phyloP scores from a whole-genome alignment of 805 yeast genomes.

The Lachancea sp. region DNA sequence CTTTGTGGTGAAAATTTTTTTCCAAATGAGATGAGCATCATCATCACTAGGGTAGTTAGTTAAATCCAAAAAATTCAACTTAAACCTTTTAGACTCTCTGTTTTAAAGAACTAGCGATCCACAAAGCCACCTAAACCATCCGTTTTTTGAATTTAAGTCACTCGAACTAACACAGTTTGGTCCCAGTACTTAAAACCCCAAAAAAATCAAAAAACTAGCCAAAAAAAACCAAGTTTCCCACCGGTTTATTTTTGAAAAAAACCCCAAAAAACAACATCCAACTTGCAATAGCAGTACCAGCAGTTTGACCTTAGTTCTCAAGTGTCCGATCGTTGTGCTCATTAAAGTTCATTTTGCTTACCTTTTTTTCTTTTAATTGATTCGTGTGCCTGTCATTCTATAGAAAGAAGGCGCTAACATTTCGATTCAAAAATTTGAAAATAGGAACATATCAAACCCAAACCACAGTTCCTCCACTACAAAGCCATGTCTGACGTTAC shows the following conservation, averaged over 20 bases:
- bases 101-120: conserved; percentile 6
- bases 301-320: too few relatives aligned
- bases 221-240: conserved; percentile 7
- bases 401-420: too few relatives aligned
- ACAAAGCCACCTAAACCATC: conserved; percentile 5
- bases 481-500: conserved; percentile 37
- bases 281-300: too few relatives aligned
- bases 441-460: too few relatives aligned
- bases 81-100: not conserved
- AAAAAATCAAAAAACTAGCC: conserved; percentile 4
- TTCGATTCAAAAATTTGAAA: too few relatives aligned
- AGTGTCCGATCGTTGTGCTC: too few relatives aligned
- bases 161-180: conserved; percentile 8
- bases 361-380: too few relatives aligned
- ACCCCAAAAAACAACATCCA: conserved; percentile 5
- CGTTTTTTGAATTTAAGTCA: conserved; percentile 9
- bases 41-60: not conserved
- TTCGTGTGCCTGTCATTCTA: too few relatives aligned
- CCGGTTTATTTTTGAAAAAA: conserved; percentile 7
- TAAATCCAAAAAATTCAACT: too few relatives aligned
- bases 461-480: too few relatives aligned
- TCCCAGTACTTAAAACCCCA: conserved; percentile 5
- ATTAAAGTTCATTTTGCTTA: too few relatives aligned
- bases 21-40: conserved; percentile 1
- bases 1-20: conserved; percentile 1